Evolutionary conservation across 345 rosid species (phyloP).

Genomic region (Linum lewisii): DNA sequence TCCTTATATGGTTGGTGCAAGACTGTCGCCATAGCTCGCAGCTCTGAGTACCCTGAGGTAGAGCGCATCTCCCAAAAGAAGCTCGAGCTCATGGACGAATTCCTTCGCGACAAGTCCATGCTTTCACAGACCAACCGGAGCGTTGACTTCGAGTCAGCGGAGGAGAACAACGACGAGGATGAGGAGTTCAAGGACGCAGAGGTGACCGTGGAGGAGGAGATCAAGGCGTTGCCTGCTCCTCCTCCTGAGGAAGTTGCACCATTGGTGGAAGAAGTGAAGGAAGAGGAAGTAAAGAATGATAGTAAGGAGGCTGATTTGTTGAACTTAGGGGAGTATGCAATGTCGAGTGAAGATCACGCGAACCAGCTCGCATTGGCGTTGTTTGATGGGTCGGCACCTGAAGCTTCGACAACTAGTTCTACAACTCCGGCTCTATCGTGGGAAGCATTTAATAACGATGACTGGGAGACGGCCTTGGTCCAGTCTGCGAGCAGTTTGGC

Average conservation of each 20-base stretch:
- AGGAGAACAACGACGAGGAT: slow-evolving; percentile 13
- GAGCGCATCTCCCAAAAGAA: slow-evolving; percentile 72
- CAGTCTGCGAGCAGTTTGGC: slow-evolving; percentile 49
- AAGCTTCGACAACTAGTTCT: slow-evolving; percentile 11
- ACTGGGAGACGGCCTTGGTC: slow-evolving; percentile 75
- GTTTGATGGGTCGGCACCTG: slow-evolving; percentile 42
- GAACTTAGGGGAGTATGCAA: slow-evolving; percentile 36
- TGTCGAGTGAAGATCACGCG: slow-evolving; percentile 30
- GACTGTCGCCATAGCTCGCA: slow-evolving; percentile 48
- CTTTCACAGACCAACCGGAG: slow-evolving; percentile 21
- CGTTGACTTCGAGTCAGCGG: slow-evolving; percentile 12
- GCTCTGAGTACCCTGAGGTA: slow-evolving; percentile 71
- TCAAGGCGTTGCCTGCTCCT: slow-evolving; percentile 57
- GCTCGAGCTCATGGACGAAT: slow-evolving; percentile 75
- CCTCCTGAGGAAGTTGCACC: slow-evolving; percentile 34
- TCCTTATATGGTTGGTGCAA: slow-evolving; percentile 64
- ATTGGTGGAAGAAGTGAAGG: slow-evolving; percentile 15
- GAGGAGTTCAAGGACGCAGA: slow-evolving; percentile 18
- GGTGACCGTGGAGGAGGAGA: slow-evolving; percentile 29
- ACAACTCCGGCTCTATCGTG: slow-evolving; percentile 26
- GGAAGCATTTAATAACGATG: slow-evolving; percentile 60
- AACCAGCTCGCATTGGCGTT: slow-evolving; percentile 48
- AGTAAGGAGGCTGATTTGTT: slow-evolving; percentile 42
- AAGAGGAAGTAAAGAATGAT: slow-evolving; percentile 13
- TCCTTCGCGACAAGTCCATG: slow-evolving; percentile 57